Base-by-base conservation (phyloP, 139 green algal genomes). In the Haematococcus sp. region DNA sequence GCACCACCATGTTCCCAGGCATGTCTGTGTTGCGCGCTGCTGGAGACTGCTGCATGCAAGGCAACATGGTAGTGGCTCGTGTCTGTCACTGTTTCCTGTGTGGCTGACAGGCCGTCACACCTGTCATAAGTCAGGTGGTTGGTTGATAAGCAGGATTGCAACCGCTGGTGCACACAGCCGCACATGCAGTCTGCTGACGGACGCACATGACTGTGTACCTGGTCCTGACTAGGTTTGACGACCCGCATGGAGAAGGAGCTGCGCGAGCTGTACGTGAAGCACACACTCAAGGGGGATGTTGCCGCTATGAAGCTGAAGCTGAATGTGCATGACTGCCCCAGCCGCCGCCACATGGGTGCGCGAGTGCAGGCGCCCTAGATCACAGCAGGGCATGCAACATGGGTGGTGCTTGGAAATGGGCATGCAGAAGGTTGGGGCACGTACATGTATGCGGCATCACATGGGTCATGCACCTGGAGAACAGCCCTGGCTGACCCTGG, bases 241-340 rank as follows among this genome's bases (percentile, higher is more conserved):
- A 88, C 66, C 0, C 75, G 91, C 4, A 76, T 96, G 54, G 87
- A 93, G 59, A 87, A 76, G 54, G 91, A 94, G 66, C 74, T 96
- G 31, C 83, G 75, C 7, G 13, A 33, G 15, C 59, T 92, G 31
- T 91, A 91, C 77, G 55, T 88, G 32, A 20, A 83, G 1, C 32
- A 74, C 0, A 63, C 82, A 28, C 75, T 80, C 71, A 82, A 44
- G 63, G 74, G 23, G n/a, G 46, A 27, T 2, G 23, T 16, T 63
- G 28, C 19, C 59, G 43, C 2, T 35, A 31, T 46, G n/a, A 20
- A 40, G 49, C 61, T 94, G 5, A 90, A 89, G 72, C 54, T 96
- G 31, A 70, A 82, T 28, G 80, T 96, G 32, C 83, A 93, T 23
- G 91, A 92, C 70, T 81, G 88, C 34, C 88, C 90, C 11, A 76